Evolutionary conservation across 164 flowering plant species (phyloP).

Genomic region (Magnolia changhungtana): DNA sequence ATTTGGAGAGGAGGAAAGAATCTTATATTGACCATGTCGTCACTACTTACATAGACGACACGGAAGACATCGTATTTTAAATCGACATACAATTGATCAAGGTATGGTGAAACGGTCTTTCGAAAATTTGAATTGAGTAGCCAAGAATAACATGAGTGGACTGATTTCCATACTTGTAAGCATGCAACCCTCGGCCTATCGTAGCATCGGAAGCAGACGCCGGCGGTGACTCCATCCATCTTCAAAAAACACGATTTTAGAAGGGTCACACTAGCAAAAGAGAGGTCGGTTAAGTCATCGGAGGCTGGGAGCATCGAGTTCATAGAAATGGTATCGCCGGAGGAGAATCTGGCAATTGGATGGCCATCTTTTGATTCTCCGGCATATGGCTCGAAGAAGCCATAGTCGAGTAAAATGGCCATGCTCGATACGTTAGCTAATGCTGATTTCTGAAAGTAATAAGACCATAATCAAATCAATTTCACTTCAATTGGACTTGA

Average conservation of each 20-base stretch:
- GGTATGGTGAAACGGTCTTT: constrained; percentile 29
- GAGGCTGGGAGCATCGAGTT: constrained; percentile 13
- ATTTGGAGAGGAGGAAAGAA: constrained; percentile 11
- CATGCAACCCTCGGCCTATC: constrained; percentile 28
- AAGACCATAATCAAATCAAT: neutral
- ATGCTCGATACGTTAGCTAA: constrained; percentile 30
- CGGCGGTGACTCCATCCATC: constrained; percentile 42
- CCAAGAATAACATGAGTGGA: constrained; percentile 46
- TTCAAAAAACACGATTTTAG: constrained; percentile 38
- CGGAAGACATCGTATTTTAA: constrained; percentile 52
- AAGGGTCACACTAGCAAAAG: constrained; percentile 39
- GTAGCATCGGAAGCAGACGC: constrained; percentile 37
- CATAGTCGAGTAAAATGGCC: constrained; percentile 41
- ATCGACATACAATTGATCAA: constrained; percentile 25
- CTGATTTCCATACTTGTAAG: constrained; percentile 54
- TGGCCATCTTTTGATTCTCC: constrained; percentile 53
- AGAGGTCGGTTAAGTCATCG: constrained; percentile 20
- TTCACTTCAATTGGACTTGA: too few species aligned
- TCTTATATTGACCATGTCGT: constrained; percentile 17
- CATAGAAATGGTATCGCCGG: constrained; percentile 44
- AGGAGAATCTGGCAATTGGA: constrained; percentile 36
- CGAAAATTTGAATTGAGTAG: constrained; percentile 33
- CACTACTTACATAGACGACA: constrained; percentile 41
- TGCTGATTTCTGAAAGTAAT: constrained; percentile 31
- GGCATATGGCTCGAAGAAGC: constrained; percentile 50